These are phyloP conservation scores for Anisodus tanguticus DNA, from an alignment of 257 asterid species.

Conservation along the genomic window DNA sequence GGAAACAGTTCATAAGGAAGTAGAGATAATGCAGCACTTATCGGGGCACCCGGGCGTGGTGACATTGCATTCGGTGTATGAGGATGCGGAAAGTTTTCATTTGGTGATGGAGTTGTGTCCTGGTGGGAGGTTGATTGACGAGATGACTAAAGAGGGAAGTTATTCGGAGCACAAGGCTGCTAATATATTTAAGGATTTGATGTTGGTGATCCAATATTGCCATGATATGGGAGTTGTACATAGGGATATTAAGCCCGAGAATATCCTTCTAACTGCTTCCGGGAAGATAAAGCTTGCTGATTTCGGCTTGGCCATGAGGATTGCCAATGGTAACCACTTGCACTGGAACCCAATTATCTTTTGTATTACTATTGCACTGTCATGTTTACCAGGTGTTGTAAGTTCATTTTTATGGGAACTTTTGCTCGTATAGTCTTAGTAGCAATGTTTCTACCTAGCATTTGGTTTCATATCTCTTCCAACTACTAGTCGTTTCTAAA, in stretches of 20 bases:
- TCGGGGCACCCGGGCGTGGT: constrained; percentile 56
- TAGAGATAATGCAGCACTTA: constrained; percentile 60
- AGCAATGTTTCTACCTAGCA: not conserved
- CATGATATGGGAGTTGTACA: constrained; percentile 63
- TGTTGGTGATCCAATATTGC: constrained; percentile 55
- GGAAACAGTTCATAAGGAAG: constrained; percentile 55
- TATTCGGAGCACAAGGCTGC: constrained; percentile 54
- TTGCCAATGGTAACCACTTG: constrained; percentile 45
- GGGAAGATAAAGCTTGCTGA: constrained; percentile 59
- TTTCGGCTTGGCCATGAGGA: constrained; percentile 63
- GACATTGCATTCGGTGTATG: constrained; percentile 51
- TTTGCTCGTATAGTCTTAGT: not conserved
- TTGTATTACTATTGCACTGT: constrained; percentile 5
- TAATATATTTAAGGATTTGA: constrained; percentile 52
- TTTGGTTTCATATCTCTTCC: not conserved
- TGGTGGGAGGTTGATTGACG: constrained; percentile 59
- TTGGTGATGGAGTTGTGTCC: constrained; percentile 58
- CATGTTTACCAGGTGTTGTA: constrained; percentile 2
- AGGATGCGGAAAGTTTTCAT: constrained; percentile 50
- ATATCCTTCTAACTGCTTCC: constrained; percentile 50
- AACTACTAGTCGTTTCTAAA: not conserved
- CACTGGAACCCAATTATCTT: not conserved
- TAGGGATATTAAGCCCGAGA: constrained; percentile 59
- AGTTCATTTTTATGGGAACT: constrained; percentile 17
- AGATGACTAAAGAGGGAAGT: constrained; percentile 44